Percentiles rank a stretch among this genome's conserved stretches.
These are phyloP conservation scores for Tulasnella sp. DNA, from an alignment of 768 basidiomycete genomes.

Conservation along the genomic window DNA sequence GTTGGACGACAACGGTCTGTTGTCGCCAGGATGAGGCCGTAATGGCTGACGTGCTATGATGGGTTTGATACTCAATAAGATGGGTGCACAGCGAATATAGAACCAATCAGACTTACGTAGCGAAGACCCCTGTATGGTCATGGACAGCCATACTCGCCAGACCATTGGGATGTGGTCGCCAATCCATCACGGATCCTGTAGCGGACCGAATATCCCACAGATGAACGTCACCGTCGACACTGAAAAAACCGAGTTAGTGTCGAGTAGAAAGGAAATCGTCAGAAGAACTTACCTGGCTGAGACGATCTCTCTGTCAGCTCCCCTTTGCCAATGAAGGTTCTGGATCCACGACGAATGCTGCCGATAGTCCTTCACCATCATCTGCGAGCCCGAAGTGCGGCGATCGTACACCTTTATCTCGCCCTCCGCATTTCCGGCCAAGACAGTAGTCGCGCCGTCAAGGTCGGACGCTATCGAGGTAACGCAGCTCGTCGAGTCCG, in stretches of 20 bases:
- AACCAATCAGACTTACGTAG: slow-evolving; percentile 58
- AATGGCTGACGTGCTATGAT: slow-evolving; percentile 46
- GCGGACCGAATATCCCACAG: slow-evolving; percentile 78
- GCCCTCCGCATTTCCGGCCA: slow-evolving; percentile 90
- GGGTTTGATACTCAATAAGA: too few relatives aligned
- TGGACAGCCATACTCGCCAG: slow-evolving; percentile 84
- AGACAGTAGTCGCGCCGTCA: slow-evolving; percentile 65
- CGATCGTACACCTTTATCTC: slow-evolving; percentile 84
- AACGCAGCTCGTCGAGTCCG: slow-evolving; percentile 80
- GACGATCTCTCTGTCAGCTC: slow-evolving; percentile 54
- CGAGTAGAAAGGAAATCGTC: not conserved
- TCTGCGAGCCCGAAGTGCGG: slow-evolving; percentile 71
- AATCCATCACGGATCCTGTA: slow-evolving; percentile 47
- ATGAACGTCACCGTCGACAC: slow-evolving; percentile 81
- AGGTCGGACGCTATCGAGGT: slow-evolving; percentile 76
- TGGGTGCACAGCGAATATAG: too few relatives aligned
- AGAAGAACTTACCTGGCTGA: slow-evolving; percentile 61
- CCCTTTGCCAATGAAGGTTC: slow-evolving; percentile 77
- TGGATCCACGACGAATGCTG: slow-evolving; percentile 78
- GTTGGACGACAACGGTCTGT: slow-evolving; percentile 52
- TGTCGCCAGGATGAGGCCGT: slow-evolving; percentile 51
- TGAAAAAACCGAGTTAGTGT: slow-evolving; percentile 26
- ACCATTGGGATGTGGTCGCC: slow-evolving; percentile 59
- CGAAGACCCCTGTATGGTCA: slow-evolving; percentile 70
- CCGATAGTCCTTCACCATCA: slow-evolving; percentile 69